Percentiles rank a stretch among this genome's conserved stretches.
Conservation (phyloP, 352 stramenopile genomes). For the Plasmopara halstedii region DNA sequence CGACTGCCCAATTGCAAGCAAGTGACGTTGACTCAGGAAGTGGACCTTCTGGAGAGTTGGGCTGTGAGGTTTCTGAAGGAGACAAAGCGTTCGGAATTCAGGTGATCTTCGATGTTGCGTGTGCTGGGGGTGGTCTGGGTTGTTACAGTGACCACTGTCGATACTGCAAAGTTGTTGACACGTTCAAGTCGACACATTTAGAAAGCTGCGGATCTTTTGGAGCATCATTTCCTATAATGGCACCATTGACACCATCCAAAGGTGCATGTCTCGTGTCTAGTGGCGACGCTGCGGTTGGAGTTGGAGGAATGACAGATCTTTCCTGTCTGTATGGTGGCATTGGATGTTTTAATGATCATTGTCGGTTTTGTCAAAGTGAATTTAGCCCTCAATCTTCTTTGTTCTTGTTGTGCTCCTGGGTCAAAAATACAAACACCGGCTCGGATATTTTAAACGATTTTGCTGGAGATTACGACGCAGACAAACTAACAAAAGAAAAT, state of each 20-base stretch:
- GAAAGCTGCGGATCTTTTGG: constrained; percentile 13
- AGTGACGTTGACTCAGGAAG: constrained; percentile 5
- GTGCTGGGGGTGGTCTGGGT: constrained; percentile 25
- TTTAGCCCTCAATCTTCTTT: constrained; percentile 8
- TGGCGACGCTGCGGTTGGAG: constrained; percentile 23
- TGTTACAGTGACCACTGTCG: constrained; percentile 38
- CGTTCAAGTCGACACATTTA: constrained; percentile 25
- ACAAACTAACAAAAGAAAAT: not conserved
- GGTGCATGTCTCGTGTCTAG: constrained; percentile 10
- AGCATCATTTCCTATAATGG: constrained; percentile 7
- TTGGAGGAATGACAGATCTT: constrained; percentile 23
- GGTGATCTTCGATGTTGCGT: constrained; percentile 18
- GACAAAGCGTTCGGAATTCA: constrained; percentile 29
- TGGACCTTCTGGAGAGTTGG: constrained; percentile 6
- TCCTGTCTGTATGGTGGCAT: constrained; percentile 27
- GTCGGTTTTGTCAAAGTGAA: constrained; percentile 16
- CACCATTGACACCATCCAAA: constrained; percentile 11
- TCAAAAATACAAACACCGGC: not conserved
- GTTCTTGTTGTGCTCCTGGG: constrained; percentile 12
- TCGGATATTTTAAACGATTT: not conserved
- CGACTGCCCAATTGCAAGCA: not conserved
- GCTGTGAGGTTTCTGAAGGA: constrained; percentile 17
- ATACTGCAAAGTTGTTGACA: constrained; percentile 29
- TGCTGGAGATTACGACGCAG: not conserved
- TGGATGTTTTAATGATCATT: constrained; percentile 26